Conservation (phyloP, 176 grass and related monocot genomes). For the Tillandsia leiboldiana region DNA sequence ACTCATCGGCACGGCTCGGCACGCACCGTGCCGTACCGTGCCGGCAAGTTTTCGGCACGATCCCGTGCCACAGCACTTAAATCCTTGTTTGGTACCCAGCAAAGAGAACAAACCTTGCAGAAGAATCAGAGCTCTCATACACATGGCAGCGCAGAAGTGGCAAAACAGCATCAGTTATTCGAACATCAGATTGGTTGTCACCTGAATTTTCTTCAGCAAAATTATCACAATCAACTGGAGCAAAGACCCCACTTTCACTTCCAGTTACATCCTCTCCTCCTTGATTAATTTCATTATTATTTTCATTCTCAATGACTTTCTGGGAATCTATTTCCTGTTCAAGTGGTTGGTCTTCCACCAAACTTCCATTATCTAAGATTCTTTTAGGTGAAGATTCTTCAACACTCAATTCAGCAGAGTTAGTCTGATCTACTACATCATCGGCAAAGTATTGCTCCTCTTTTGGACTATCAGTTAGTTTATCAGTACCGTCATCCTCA, state of each 20-base stretch:
- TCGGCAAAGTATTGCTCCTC: conserved; percentile 26
- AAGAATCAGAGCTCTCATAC: conserved; percentile 66
- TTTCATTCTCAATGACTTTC: conserved; percentile 15
- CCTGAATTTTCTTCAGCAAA: conserved; percentile 24
- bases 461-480: conserved; percentile 29
- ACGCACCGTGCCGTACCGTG: too few species aligned
- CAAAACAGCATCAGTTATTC: conserved; percentile 45
- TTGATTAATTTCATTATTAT: conserved; percentile 20
- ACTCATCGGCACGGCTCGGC: too few species aligned
- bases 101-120: conserved; percentile 51
- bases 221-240: conserved; percentile 16
- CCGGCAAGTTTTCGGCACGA: too few species aligned
- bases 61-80: too few species aligned
- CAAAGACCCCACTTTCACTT: conserved; percentile 13
- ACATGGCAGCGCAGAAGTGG: conserved; percentile 57
- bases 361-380: conserved; percentile 23
- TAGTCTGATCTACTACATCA: conserved; percentile 25
- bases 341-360: conserved; percentile 22
- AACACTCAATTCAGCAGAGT: conserved; percentile 33
- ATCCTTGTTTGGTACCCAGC: conserved; percentile 2
- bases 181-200: conserved; percentile 20
- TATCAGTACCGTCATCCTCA: conserved; percentile 37
- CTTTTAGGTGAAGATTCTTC: conserved; percentile 27
- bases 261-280: conserved; percentile 15
- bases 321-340: conserved; percentile 25